Conservation (phyloP, 257 asterid species). For the Agastache rugosa region DNA sequence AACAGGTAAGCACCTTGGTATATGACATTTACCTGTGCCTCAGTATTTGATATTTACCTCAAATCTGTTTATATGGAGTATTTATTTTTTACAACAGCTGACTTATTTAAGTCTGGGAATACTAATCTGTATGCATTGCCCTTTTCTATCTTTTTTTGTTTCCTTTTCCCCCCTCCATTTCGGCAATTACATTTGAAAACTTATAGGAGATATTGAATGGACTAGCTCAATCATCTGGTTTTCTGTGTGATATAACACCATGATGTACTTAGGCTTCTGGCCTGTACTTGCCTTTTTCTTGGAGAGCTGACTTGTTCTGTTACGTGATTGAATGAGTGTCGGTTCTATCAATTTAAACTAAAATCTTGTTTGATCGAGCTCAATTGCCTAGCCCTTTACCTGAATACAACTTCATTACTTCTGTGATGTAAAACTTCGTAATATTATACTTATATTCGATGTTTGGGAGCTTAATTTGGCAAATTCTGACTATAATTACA, state of each 20-base stretch:
- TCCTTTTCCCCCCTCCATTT: not conserved
- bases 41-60: not conserved
- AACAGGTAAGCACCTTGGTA: conserved; percentile 60
- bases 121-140: too few relatives aligned
- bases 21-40: not conserved
- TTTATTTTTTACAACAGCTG: not conserved
- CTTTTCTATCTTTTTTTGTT: not conserved
- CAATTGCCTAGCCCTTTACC: not conserved
- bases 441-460: not conserved
- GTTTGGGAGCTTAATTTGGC: not conserved
- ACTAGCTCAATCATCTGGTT: not conserved
- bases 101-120: not conserved
- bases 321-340: not conserved
- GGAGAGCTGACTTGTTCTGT: not conserved
- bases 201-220: not conserved
- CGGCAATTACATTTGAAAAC: not conserved
- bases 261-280: too few relatives aligned
- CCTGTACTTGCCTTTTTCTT: too few relatives aligned
- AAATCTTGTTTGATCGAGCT: not conserved
- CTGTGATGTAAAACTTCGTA: not conserved
- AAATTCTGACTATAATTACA: not conserved
- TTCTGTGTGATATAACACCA: not conserved
- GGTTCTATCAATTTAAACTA: not conserved
- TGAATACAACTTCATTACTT: not conserved
- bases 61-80: not conserved